These are phyloP conservation scores for Francoa sonchifolia DNA, from an alignment of 441 rosid genomes.

Conservation along the genomic window DNA sequence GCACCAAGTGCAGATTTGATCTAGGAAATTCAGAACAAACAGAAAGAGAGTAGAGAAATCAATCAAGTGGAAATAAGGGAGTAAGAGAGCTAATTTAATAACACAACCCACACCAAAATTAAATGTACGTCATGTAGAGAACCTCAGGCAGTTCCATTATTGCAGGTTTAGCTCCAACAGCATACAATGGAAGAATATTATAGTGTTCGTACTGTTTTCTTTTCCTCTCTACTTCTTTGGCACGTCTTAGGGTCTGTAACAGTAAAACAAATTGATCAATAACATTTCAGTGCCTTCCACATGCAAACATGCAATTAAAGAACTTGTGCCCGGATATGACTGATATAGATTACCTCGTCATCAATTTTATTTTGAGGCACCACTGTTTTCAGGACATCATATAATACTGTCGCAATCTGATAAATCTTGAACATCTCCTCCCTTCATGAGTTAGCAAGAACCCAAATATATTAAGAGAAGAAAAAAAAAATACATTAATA, in stretches of 20 bases:
- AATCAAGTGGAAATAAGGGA: slow-evolving; percentile 1
- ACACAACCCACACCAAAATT: slow-evolving; percentile 10
- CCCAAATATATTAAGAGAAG: slow-evolving; percentile 9
- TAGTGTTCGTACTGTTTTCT: slow-evolving; percentile 50
- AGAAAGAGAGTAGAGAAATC: not conserved
- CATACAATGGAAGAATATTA: slow-evolving; percentile 79
- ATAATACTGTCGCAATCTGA: slow-evolving; percentile 72
- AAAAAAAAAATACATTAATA: slow-evolving; percentile 1
- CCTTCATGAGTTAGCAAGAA: slow-evolving; percentile 34
- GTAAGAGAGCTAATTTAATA: slow-evolving; percentile 3
- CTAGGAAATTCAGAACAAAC: slow-evolving; percentile 25
- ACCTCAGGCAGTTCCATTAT: slow-evolving; percentile 94
- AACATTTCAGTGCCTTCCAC: slow-evolving; percentile 9
- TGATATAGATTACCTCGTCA: slow-evolving; percentile 35
- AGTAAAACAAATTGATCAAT: slow-evolving; percentile 5
- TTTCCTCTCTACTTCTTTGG: slow-evolving; percentile 60
- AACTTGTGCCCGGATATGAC: not conserved
- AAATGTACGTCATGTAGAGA: slow-evolving; percentile 14
- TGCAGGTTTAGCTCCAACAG: slow-evolving; percentile 56
- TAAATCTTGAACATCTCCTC: slow-evolving; percentile 86
- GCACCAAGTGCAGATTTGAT: slow-evolving; percentile 74
- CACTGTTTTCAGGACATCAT: slow-evolving; percentile 63
- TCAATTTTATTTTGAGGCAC: slow-evolving; percentile 44
- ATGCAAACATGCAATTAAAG: slow-evolving; percentile 7
- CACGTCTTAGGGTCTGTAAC: slow-evolving; percentile 50